These are phyloP conservation scores for Phanerochaete sordida DNA, from an alignment of 768 basidiomycete species.

Conservation along the genomic window DNA sequence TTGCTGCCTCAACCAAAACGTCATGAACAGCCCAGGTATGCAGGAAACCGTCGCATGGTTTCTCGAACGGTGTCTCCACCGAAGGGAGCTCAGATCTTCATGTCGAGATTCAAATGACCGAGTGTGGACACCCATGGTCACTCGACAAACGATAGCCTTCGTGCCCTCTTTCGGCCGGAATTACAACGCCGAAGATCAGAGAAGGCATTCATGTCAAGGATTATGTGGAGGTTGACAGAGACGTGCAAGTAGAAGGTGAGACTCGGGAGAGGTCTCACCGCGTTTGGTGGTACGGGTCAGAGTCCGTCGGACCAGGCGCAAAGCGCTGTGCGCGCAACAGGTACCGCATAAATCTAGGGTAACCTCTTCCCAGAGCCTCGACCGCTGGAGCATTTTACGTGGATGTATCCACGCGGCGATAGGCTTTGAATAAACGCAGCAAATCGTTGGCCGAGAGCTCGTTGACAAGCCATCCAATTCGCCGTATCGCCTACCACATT, in stretches of 20 bases:
- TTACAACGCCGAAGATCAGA: slow-evolving; percentile 17
- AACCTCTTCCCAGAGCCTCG: slow-evolving; percentile 1
- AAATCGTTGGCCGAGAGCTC: background rate
- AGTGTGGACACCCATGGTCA: background rate
- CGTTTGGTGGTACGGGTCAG: background rate
- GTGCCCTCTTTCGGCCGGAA: slow-evolving; percentile 24
- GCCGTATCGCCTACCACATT: background rate
- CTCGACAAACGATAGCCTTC: slow-evolving; percentile 24
- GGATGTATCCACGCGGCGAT: slow-evolving; percentile 11
- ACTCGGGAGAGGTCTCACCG: slow-evolving; percentile 9
- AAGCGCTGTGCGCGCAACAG: background rate
- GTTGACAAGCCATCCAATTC: background rate
- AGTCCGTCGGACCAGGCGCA: background rate
- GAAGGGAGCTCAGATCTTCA: slow-evolving; percentile 5
- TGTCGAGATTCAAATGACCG: slow-evolving; percentile 14
- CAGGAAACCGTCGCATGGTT: background rate
- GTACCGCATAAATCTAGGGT: background rate
- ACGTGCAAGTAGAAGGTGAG: background rate
- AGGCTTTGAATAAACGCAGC: slow-evolving; percentile 7
- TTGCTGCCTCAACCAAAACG: slow-evolving; percentile 5
- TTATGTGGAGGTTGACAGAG: slow-evolving; percentile 2
- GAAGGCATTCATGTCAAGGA: slow-evolving; percentile 9
- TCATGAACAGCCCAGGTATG: slow-evolving; percentile 4
- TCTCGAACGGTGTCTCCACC: slow-evolving; percentile 14
- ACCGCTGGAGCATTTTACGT: slow-evolving; percentile 1